phyloP scores from a whole-genome alignment of 75 land plant species.

The Ceratopteris richardii region DNA sequence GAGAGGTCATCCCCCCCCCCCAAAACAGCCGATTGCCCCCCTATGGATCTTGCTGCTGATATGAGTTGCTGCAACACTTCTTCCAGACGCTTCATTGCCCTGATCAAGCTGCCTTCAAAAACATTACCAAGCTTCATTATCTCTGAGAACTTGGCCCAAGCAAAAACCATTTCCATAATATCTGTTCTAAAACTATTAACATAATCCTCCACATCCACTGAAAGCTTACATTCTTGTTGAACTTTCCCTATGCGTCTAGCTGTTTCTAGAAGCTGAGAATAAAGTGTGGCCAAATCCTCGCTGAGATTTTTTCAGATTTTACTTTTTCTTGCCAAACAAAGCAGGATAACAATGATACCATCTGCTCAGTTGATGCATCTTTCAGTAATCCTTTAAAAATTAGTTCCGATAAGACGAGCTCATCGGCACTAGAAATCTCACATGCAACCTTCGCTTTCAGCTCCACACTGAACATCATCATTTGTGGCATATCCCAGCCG shows the following conservation, averaged over 20 bases:
- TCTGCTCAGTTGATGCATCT: slow-evolving; percentile 67
- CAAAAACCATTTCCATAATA: too few relatives aligned
- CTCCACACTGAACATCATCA: slow-evolving; percentile 93
- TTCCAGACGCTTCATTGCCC: too few relatives aligned
- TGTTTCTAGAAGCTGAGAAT: slow-evolving; percentile 74
- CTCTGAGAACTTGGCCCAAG: too few relatives aligned
- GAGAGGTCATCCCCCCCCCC: too few relatives aligned
- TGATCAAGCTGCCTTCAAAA: too few relatives aligned
- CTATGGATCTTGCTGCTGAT: too few relatives aligned
- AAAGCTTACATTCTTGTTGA: slow-evolving; percentile 95
- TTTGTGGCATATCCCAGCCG: slow-evolving; percentile 77
- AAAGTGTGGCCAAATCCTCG: slow-evolving; percentile 71
- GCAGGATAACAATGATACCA: slow-evolving; percentile 96
- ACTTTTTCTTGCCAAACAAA: slow-evolving; percentile 98
- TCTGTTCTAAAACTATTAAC: too few relatives aligned
- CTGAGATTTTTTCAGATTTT: slow-evolving; percentile 56
- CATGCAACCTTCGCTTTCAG: slow-evolving; percentile 96
- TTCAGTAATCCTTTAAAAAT: slow-evolving; percentile 82
- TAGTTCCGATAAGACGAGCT: slow-evolving; percentile 79
- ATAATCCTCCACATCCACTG: too few relatives aligned
- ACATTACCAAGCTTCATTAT: too few relatives aligned
- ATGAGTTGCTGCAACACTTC: too few relatives aligned
- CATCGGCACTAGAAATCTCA: slow-evolving; percentile 93
- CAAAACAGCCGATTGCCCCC: too few relatives aligned
- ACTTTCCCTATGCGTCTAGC: slow-evolving; percentile 80